Evolutionary conservation across 2,329 filamentous ascomycete genomes (phyloP), one percentile per base, ranked within the genome.

Genomic region (Aspergillus latus): DNA sequence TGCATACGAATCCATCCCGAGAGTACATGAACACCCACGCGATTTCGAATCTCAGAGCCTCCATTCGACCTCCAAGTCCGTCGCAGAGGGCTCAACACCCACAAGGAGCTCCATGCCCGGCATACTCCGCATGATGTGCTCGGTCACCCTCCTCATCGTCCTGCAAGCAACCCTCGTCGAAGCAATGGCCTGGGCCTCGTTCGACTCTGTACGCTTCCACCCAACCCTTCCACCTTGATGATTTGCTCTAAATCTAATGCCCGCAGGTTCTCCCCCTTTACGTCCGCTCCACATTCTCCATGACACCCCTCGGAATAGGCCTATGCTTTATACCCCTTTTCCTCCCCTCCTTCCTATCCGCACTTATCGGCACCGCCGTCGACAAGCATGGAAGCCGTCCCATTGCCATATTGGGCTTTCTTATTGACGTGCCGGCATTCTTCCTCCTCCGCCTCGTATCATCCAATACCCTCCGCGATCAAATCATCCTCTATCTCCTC

Each of bases 391-490:
- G 87, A 2, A 82, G 86, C 1, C 81, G 84, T 28, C 87, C 82
- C 76, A 78, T 84, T 7, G 80, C 83, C 0, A 76, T 84, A 0
- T 65, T 74, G 1, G 66, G 69, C 3, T 89, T 90, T 64, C 63
- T 83, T 1, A 63, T 83, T 13, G 76, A 79, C 0, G 71, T 82
- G 5, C 87, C 88, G 0, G 79, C 84, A 34, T 78, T 88, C 36
- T 78, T 89, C 8, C 81, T 87, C 32, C 75, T 91, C 5, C 82
- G 86, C 9, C 80, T 89, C 54, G 82, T 90, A 42, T 76, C 79
- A 0, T 71, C 82, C 49, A 78, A 88, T 65, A 80, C 74, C 0
- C 68, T 83, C 1, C 66, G 70, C 1, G 82, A 90, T 61, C 87
- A 89, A 67, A 80, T 87, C 1, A 74, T 90, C 0, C 76, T 91